Percentiles rank a stretch among this genome's conserved stretches.
Evolutionary conservation across 371 early-diverging fungal genomes (phyloP).

Genomic region (Haplosporangium sp.): DNA sequence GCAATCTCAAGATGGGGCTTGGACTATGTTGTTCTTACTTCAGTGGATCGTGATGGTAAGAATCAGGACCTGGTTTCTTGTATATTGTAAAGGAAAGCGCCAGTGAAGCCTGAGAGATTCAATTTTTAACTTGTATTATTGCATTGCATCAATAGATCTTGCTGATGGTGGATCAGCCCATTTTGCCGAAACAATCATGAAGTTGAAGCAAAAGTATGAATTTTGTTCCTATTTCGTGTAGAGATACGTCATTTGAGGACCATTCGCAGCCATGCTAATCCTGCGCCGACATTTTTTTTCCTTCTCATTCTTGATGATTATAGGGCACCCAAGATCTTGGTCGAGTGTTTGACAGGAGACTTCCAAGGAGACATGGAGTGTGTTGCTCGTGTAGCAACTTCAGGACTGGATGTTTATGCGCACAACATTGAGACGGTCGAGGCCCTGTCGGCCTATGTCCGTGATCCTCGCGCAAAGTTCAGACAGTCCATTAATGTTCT

Average conservation of each 20-base stretch:
- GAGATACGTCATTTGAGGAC: too few relatives aligned
- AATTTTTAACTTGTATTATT: too few relatives aligned
- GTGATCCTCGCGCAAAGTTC: constrained; percentile 95
- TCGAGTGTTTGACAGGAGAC: constrained; percentile 97
- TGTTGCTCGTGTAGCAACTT: constrained; percentile 85
- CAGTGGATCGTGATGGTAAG: constrained; percentile 94
- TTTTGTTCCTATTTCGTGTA: neutral
- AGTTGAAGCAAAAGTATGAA: constrained; percentile 85
- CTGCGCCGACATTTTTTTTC: too few relatives aligned
- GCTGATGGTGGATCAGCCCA: constrained; percentile 94
- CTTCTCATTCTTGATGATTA: neutral
- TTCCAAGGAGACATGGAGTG: constrained; percentile 85
- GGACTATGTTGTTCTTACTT: constrained; percentile 97
- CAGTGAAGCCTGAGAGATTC: too few relatives aligned
- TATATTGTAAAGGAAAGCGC: neutral
- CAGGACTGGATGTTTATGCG: constrained; percentile 97
- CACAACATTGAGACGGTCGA: constrained; percentile 99
- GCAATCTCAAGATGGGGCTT: constrained; percentile 97
- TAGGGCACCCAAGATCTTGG: constrained; percentile 91
- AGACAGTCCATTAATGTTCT: constrained; percentile 92
- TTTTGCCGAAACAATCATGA: constrained; percentile 91
- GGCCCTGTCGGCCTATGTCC: constrained; percentile 88
- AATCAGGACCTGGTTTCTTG: too few relatives aligned
- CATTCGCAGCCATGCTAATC: too few relatives aligned
- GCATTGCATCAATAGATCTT: constrained; percentile 69